These are phyloP conservation scores for Coniella vitis DNA, from an alignment of 2,329 filamentous ascomycete genomes.

Conservation along the genomic window DNA sequence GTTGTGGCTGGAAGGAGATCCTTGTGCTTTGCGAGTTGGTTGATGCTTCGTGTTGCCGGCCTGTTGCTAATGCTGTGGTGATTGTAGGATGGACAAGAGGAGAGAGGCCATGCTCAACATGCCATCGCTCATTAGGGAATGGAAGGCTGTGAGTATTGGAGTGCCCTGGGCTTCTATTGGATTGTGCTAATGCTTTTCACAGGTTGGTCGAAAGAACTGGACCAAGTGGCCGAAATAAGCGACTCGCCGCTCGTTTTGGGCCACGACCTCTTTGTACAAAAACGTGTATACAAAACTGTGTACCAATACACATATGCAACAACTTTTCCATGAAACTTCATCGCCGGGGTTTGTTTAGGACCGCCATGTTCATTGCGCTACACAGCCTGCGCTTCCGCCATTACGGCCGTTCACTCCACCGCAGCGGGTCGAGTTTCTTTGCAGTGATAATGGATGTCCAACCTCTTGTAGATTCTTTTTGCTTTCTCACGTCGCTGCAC, in stretches of 20 bases:
- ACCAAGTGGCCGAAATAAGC: constrained; percentile 50
- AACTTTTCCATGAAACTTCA: background rate
- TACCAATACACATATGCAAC: background rate
- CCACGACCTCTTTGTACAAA: background rate
- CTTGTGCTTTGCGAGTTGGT: too few relatives aligned
- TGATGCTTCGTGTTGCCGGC: too few relatives aligned
- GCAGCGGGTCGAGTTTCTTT: too few relatives aligned
- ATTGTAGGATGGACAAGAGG: constrained; percentile 71
- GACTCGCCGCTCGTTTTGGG: constrained; percentile 1
- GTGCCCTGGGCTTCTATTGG: background rate
- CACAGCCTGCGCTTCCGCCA: too few relatives aligned
- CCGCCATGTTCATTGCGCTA: background rate
- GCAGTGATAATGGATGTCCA: too few relatives aligned
- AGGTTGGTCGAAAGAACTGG: constrained; percentile 52
- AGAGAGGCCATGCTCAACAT: constrained; percentile 91
- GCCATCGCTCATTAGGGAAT: constrained; percentile 84
- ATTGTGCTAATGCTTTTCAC: constrained; percentile 27
- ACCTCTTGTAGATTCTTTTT: too few relatives aligned
- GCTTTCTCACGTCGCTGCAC: too few relatives aligned
- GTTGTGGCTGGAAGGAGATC: too few relatives aligned
- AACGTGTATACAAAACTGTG: constrained; percentile 4
- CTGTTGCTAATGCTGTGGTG: constrained; percentile 25
- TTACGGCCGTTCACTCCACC: too few relatives aligned
- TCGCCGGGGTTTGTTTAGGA: background rate
- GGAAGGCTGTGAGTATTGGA: constrained; percentile 72